A percentile compares a stretch with the other conserved stretches of the same genome.
These are phyloP conservation scores for Citrus inodora DNA, from an alignment of 345 rosid species.

Conservation along the genomic window DNA sequence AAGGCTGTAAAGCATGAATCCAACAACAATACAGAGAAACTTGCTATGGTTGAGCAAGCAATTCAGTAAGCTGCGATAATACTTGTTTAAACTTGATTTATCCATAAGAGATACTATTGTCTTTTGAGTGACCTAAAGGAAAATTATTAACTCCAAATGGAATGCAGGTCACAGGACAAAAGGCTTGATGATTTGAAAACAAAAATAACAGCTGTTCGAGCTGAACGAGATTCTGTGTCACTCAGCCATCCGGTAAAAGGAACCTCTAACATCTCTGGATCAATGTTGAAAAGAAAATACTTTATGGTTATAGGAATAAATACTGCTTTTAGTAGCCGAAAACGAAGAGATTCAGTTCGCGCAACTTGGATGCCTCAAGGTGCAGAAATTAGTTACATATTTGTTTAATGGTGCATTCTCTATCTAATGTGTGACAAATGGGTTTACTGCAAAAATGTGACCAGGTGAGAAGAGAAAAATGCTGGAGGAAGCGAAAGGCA, in stretches of 20 bases:
- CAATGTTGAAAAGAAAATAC: constrained; percentile 36
- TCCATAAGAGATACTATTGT: neutral
- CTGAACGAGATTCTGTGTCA: constrained; percentile 29
- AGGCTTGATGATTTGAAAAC: constrained; percentile 44
- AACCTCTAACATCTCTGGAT: constrained; percentile 14
- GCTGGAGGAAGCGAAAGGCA: constrained; percentile 78
- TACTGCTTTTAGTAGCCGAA: constrained; percentile 80
- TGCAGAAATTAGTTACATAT: constrained; percentile 18
- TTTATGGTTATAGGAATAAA: constrained; percentile 89
- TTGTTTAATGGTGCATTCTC: neutral
- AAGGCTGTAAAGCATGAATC: constrained; percentile 32
- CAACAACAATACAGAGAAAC: constrained; percentile 26
- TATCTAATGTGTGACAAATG: neutral
- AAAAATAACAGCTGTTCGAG: constrained; percentile 44
- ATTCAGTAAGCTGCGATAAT: constrained; percentile 31
- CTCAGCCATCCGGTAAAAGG: constrained; percentile 11
- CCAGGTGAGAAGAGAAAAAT: constrained; percentile 58
- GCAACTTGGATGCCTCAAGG: constrained; percentile 98
- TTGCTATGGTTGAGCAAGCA: constrained; percentile 19
- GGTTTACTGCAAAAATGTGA: neutral
- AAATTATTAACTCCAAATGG: neutral
- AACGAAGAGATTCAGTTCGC: constrained; percentile 81
- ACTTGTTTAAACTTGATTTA: neutral
- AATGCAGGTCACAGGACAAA: constrained; percentile 47
- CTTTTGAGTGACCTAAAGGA: constrained; percentile 4